Evolutionary conservation across 805 yeast species (phyloP), one percentile per base, ranked within the genome.

Genomic region (Millerozyma acaciae): DNA sequence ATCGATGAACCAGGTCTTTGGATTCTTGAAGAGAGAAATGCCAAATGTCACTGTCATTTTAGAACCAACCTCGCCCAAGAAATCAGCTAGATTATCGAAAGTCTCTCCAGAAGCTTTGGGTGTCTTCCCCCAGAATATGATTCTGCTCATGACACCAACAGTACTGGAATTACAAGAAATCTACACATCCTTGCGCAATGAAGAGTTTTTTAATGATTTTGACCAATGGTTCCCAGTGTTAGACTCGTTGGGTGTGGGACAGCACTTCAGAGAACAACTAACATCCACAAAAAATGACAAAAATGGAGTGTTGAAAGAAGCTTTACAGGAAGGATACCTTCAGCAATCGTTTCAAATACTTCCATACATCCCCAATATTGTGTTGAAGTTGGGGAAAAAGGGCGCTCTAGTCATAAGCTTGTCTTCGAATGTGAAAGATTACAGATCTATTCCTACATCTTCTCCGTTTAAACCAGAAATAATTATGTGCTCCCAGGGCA

Each of bases 51-150:
- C 51, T 7, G 63, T 71, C 2, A 60, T 82, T 1, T 66, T 80
- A 38, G 96, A 87, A 43, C 96, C 96, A 4, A 87, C 96, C 0
- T 80, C 93, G 1, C 66, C 62, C 1, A 67, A 76, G 3, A 87
- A 86, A 49, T 73, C 89, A 2, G 53, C 55, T 0, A 64, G 68
- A 35, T 43, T 83, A 3, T 68, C 76, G 0, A 18, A 51, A 18
- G 32, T 68, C 4, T 40, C 55, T n/a, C 43, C 46, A 2, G 13
- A 14, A 17, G 21, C 19, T 14, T 45, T 73, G 3, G 42, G 47
- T 2, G 69, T 71, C 5, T 79, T 58, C 43, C 86, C 87, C 0
- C 40, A 73, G 24, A 61, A 70, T 31, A 31, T 44, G 23, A 42
- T 74, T 16, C 61, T 65, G 35, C 43, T 83, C 14, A 57, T 75